phyloP scores from a whole-genome alignment of 2,329 filamentous ascomycete species.

The Epichloe coenophiala region DNA sequence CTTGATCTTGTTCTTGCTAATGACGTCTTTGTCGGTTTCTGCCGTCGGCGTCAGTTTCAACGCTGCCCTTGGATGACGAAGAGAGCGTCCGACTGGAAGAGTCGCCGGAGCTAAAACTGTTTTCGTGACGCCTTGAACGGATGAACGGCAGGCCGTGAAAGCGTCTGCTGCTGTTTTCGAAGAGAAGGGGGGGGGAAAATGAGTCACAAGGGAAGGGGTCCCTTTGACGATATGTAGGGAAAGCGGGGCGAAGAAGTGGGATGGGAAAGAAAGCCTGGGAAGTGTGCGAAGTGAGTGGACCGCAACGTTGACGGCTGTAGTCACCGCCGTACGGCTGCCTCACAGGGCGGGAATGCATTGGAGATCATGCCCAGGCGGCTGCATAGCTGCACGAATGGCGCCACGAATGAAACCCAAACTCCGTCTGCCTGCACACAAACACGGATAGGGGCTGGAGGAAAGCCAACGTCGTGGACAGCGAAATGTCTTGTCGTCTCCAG shows the following conservation, averaged over 20 bases:
- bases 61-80: not conserved
- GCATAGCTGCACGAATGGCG: not conserved
- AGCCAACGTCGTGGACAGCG: too few relatives aligned
- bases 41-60: not conserved
- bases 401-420: not conserved
- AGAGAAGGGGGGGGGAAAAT: not conserved
- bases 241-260: conserved; percentile 2
- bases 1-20: not conserved
- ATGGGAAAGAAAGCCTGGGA: not conserved
- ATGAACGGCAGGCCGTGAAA: conserved; percentile 5
- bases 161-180: conserved; percentile 3
- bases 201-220: not conserved
- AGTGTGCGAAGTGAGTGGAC: not conserved
- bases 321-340: not conserved
- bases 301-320: not conserved
- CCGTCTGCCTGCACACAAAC: too few relatives aligned
- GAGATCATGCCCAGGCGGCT: not conserved
- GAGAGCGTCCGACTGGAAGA: conserved; percentile 1
- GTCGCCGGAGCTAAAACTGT: conserved; percentile 5
- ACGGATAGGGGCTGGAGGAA: too few relatives aligned
- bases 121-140: conserved; percentile 1
- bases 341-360: not conserved
- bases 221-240: not conserved
- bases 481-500: too few relatives aligned
- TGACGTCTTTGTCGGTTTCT: not conserved